A percentile compares a stretch with the other conserved stretches of the same genome.
These are phyloP conservation scores for Polymyxa betae DNA, from an alignment of 208 protist genomes.

Conservation along the genomic window DNA sequence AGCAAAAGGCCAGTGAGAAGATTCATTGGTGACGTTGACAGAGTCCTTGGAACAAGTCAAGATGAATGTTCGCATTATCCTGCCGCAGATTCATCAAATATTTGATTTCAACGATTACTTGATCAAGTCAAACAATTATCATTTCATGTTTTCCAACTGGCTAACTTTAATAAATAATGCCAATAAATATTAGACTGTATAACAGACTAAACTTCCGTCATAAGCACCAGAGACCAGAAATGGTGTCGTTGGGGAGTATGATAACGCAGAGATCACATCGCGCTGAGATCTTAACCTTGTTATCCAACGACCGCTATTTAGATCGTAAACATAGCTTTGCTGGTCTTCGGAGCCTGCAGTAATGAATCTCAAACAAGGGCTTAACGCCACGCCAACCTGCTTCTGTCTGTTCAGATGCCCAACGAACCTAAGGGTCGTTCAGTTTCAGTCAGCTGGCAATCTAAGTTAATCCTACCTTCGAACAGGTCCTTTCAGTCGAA, in stretches of 20 bases:
- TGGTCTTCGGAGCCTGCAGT: conserved; percentile 33
- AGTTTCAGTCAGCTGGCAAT: background rate
- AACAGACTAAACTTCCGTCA: background rate
- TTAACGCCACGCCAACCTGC: conserved; percentile 1
- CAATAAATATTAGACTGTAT: background rate
- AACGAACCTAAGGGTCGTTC: background rate
- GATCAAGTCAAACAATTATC: too few relatives aligned
- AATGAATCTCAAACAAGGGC: conserved; percentile 11
- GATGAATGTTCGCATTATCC: too few relatives aligned
- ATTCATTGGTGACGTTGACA: too few relatives aligned
- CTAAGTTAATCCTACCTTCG: background rate
- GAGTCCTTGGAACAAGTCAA: too few relatives aligned
- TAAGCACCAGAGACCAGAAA: conserved; percentile 3
- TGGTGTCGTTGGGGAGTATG: conserved; percentile 1
- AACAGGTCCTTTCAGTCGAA: background rate
- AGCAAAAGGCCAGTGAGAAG: too few relatives aligned
- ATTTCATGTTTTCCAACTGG: too few relatives aligned
- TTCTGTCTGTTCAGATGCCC: conserved; percentile 22
- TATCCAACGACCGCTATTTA: background rate
- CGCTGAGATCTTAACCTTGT: background rate
- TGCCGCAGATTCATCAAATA: too few relatives aligned
- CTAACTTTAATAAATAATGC: too few relatives aligned
- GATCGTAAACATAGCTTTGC: background rate
- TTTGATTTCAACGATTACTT: too few relatives aligned
- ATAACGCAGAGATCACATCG: conserved; percentile 3